Base-by-base conservation (phyloP, 148 eudicot species). In the Agrostemma githago region DNA sequence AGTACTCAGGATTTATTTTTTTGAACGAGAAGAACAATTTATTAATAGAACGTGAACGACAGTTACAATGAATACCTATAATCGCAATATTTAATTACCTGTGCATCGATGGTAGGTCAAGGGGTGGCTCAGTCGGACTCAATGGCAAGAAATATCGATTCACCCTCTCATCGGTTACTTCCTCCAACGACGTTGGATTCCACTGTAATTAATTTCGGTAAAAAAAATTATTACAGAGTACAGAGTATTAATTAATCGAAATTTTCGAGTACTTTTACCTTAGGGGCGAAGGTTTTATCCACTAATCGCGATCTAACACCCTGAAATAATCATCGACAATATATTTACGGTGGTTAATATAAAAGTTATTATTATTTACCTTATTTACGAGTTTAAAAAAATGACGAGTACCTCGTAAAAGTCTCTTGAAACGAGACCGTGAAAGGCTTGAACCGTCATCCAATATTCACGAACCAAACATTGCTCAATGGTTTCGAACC, bases 371-470 rank as follows among this genome's bases (percentile, higher is more conserved):
- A n/a, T n/a, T n/a, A n/a, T n/a, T n/a, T n/a, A n/a, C n/a, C n/a
- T n/a, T n/a, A 39, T 53, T 5, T 15, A 26, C 34, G 34, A 26
- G 34, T 26, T 26, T 26, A 26, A 26, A 26, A 26, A 26, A 26
- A 26, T n/a, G 34, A 26, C 38, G 34, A 17, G 17, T 53, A 74
- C 77, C 77, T 74, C 71, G 3, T 38, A 53, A 20, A 74, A 74
- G 9, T 74, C 77, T 2, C 5, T 74, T 0, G 77, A 74, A 54
- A 74, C 70, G 17, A 17, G 54, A 51, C 77, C 77, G 17, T 74
- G 77, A 74, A 74, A 65, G 14, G 77, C 77, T 42, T 74, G 77
- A 20, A 40, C 71, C 2, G 77, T 74, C 77, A 74, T 74, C 77
- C 71, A 53, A 66, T 65, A 74, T 66, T 74, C 77, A 6, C 77